A percentile compares a stretch with the other conserved stretches of the same genome.
Evolutionary conservation across 2,329 filamentous ascomycete genomes (phyloP).

Genomic region (Alternaria angustiovoidea): DNA sequence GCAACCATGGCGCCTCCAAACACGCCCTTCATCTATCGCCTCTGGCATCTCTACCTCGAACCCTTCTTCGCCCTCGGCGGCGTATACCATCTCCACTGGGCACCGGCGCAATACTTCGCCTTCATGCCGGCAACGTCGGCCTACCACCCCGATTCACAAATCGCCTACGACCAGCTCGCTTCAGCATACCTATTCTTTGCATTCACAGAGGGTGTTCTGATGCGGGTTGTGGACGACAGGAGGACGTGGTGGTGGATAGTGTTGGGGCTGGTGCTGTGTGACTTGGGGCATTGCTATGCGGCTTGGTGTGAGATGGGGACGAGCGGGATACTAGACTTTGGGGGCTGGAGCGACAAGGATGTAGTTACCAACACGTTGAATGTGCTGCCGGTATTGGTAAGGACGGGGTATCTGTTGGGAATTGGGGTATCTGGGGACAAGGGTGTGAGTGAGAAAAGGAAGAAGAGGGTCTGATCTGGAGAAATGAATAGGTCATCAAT

Average conservation of each 20-base stretch:
- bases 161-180: slow-evolving; percentile 76
- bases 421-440: slow-evolving; percentile 36
- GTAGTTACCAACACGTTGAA: slow-evolving; percentile 50
- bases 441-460: slow-evolving; percentile 21
- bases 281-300: slow-evolving; percentile 72
- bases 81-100: slow-evolving; percentile 60
- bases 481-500: no score
- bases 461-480: slow-evolving; percentile 13
- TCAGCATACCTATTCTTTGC: slow-evolving; percentile 81
- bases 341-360: slow-evolving; percentile 49
- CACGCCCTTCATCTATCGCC: slow-evolving; percentile 66
- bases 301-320: slow-evolving; percentile 45
- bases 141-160: slow-evolving; percentile 51
- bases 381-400: slow-evolving; percentile 41
- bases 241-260: slow-evolving; percentile 74
- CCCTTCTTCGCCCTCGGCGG: slow-evolving; percentile 63
- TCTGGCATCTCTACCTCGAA: slow-evolving; percentile 80
- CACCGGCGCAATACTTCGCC: slow-evolving; percentile 67
- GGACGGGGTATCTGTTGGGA: slow-evolving; percentile 49
- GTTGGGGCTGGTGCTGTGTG: slow-evolving; percentile 73
- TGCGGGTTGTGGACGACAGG: slow-evolving; percentile 72
- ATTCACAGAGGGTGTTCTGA: slow-evolving; percentile 76
- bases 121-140: slow-evolving; percentile 62
- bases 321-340: slow-evolving; percentile 30
- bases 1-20: slow-evolving; percentile 26